A percentile compares a stretch with the other conserved stretches of the same genome.
Evolutionary conservation across 2,329 filamentous ascomycete genomes (phyloP).

Genomic region (Gyromitra esculenta): DNA sequence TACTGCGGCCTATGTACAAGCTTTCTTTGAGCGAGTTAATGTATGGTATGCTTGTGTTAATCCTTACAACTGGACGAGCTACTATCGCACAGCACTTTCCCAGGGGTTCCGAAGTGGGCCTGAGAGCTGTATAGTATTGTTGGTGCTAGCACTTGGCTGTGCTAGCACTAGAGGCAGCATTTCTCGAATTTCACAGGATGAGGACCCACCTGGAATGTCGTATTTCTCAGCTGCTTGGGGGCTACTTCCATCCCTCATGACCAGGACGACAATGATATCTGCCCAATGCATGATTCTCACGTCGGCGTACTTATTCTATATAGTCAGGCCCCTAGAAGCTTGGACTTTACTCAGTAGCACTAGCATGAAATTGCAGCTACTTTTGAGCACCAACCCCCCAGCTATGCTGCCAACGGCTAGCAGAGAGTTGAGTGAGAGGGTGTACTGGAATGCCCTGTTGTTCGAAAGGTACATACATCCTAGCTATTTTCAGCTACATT

Average conservation of each 20-base stretch:
- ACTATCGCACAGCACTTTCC: slow-evolving; percentile 78
- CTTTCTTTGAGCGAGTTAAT: slow-evolving; percentile 83
- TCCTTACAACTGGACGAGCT: slow-evolving; percentile 79
- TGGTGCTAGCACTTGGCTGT: slow-evolving; percentile 80
- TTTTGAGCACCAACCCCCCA: slow-evolving; percentile 73
- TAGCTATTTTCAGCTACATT: slow-evolving; percentile 44
- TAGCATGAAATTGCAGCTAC: slow-evolving; percentile 81
- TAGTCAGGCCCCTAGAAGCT: slow-evolving; percentile 82
- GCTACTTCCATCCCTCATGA: slow-evolving; percentile 80
- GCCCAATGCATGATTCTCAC: slow-evolving; percentile 83
- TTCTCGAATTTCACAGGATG: slow-evolving; percentile 73
- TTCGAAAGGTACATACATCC: slow-evolving; percentile 69
- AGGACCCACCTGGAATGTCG: slow-evolving; percentile 77
- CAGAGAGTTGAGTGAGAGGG: slow-evolving; percentile 76
- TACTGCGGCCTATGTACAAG: slow-evolving; percentile 77
- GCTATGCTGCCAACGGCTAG: slow-evolving; percentile 75
- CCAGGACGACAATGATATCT: slow-evolving; percentile 78
- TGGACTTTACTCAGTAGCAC: slow-evolving; percentile 83
- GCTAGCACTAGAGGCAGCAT: slow-evolving; percentile 80
- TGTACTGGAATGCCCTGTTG: slow-evolving; percentile 85
- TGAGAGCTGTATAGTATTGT: slow-evolving; percentile 81
- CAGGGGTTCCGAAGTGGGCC: slow-evolving; percentile 80
- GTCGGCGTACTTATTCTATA: slow-evolving; percentile 82
- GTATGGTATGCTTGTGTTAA: slow-evolving; percentile 88
- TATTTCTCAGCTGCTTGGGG: slow-evolving; percentile 85